Base-by-base conservation (phyloP, 75 land plant species). In the Ceratopteris richardii region DNA sequence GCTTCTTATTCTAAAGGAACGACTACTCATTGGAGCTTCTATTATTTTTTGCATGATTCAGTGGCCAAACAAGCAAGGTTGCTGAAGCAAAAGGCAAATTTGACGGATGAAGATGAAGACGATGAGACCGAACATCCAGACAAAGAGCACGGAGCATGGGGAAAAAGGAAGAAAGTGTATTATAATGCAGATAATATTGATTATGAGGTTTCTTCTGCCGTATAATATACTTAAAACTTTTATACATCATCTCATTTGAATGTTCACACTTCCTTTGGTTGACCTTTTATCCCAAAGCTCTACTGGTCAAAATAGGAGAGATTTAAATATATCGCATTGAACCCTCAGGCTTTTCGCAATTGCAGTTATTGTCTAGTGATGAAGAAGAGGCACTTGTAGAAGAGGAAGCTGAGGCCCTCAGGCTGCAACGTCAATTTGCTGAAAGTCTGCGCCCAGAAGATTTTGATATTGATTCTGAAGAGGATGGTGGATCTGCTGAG, bases 341-440 rank as follows among this genome's bases (percentile, higher is more conserved):
- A n/a, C n/a, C n/a, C n/a, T n/a, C n/a, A n/a, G n/a, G n/a, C n/a
- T n/a, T n/a, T n/a, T n/a, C n/a, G n/a, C n/a, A n/a, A n/a, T 51
- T 39, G 21, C 68, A 94, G 96, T 22, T 76, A 25, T 85, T 74
- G 66, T 86, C 96, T 44, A 89, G 91, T 50, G 91, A 89, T 72
- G 98, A 86, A 50, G 98, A 86, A 50, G 98, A 89, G 13, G 48
- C 57, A 18, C 77, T 70, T 47, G 79, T 62, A 50, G 79, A 74
- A 40, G 96, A 90, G 54, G 96, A 90, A 60, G 77, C 68, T 37
- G 90, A 68, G 53, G 96, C 72, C 11, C 10, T 78, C 3, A 61
- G 67, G 54, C 48, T 86, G 63, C 91, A 83, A 58, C 77, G 63
- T 40, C 69, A 77, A 54, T 71, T 31, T 17, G 83, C 83, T 63